Evolutionary conservation across 179 eudicot species (phyloP), one percentile per base, ranked within the genome.

Genomic region (Beta lomatogona): DNA sequence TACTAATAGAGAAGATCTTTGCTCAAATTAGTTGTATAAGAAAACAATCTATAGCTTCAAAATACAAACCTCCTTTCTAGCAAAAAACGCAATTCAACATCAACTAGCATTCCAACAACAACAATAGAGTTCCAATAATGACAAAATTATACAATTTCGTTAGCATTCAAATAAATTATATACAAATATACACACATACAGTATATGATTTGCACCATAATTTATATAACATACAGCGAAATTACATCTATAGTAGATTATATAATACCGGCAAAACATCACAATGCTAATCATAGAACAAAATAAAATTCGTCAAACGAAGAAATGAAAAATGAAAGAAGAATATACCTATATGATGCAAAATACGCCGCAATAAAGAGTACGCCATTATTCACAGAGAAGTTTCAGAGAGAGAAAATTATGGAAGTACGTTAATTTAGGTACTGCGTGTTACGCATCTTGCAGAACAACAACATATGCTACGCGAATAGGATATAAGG

Each of bases 301-400:
- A 60, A 36, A 36, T 11, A 4, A 5, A 22, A 28, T 63, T 28
- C 19, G 45, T 46, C 44, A 31, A 55, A 72, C 9, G 16, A 44
- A 11, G 14, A 48, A 14, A 73, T 65, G 46, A 9, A 3, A 14
- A 50, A n/a, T 46, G 31, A 36, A 28, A 76, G 25, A 46, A 8
- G 28, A 48, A 4, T 5, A 80, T 82, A 89, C 91, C 88, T 12
- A 83, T n/a, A 18, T 67, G 84, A 64, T 50, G 82, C 44, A 89
- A 69, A 65, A 87, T 21, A 14, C 76, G 84, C 55, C 79, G 79
- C 5, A 89, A 19, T 3, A 86, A 77, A 58, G 60, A 82, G 36
- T 61, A 54, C 69, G 88, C 86, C 89, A 88, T 88, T 76, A 55
- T 53, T 77, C 28, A 6, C 22, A 57, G 22, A 18, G 48, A 2